phyloP scores from a whole-genome alignment of 352 stramenopile species.

The Globisporangium middletonii region DNA sequence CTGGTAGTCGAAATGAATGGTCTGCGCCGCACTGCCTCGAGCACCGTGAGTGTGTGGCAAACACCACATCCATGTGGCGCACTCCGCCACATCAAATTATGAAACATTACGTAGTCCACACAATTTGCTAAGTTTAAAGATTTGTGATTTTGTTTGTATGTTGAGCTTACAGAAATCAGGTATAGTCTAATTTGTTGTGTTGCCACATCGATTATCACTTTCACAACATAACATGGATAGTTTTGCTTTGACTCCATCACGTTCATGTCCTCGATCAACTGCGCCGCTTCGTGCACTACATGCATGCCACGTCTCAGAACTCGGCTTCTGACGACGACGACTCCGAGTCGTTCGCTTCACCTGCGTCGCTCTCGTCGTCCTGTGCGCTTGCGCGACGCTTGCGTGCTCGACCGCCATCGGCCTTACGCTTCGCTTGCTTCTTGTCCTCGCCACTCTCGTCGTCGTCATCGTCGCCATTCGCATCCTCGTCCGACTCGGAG shows the following conservation, averaged over 20 bases:
- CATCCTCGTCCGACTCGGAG: slow-evolving; percentile 25
- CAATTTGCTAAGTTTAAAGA: too few relatives aligned
- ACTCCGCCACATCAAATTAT: not conserved
- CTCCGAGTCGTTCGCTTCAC: slow-evolving; percentile 21
- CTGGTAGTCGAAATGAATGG: slow-evolving; percentile 23
- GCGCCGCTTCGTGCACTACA: not conserved
- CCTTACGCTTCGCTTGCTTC: slow-evolving; percentile 12
- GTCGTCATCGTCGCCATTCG: slow-evolving; percentile 21
- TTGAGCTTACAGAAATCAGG: too few relatives aligned
- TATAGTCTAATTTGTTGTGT: too few relatives aligned
- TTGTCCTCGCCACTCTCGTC: slow-evolving; percentile 13
- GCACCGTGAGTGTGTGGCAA: not conserved
- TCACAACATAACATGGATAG: too few relatives aligned
- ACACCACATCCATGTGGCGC: not conserved
- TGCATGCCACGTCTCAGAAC: slow-evolving; percentile 15
- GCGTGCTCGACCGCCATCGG: not conserved
- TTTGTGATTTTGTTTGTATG: too few relatives aligned
- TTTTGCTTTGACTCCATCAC: too few relatives aligned
- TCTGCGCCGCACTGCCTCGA: slow-evolving; percentile 9
- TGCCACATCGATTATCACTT: too few relatives aligned
- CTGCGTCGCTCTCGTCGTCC: slow-evolving; percentile 7
- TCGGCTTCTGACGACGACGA: slow-evolving; percentile 35
- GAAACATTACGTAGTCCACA: too few relatives aligned
- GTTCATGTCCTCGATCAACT: not conserved
- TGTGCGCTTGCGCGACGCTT: slow-evolving; percentile 9